phyloP scores from a whole-genome alignment of 768 basidiomycete genomes.

The Favolaschia claudopus region DNA sequence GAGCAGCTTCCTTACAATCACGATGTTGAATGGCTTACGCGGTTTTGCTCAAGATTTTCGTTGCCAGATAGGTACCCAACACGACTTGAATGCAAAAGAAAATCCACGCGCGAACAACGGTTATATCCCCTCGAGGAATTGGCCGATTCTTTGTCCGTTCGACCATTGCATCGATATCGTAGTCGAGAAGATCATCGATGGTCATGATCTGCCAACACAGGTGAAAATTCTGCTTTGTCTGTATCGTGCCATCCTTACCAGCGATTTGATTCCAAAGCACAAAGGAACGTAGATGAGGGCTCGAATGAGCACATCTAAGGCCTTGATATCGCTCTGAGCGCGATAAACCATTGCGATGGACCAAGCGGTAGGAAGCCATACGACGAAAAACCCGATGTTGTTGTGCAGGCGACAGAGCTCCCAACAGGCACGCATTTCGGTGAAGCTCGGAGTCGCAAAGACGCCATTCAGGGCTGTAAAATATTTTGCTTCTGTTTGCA shows the following conservation, averaged over 20 bases:
- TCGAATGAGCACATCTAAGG: slow-evolving; percentile 23
- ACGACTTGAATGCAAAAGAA: slow-evolving; percentile 35
- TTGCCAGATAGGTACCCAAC: slow-evolving; percentile 31
- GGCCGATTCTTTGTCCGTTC: slow-evolving; percentile 35
- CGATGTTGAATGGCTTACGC: slow-evolving; percentile 21
- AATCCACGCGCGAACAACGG: slow-evolving; percentile 35
- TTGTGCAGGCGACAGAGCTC: slow-evolving; percentile 41
- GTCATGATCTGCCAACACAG: slow-evolving; percentile 36
- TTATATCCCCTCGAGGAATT: slow-evolving; percentile 36
- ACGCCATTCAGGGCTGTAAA: slow-evolving; percentile 4
- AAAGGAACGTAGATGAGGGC: slow-evolving; percentile 35
- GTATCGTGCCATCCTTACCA: slow-evolving; percentile 24
- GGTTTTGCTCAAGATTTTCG: slow-evolving; percentile 22
- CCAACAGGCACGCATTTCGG: slow-evolving; percentile 40
- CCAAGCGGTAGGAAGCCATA: slow-evolving; percentile 40
- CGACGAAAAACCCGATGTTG: slow-evolving; percentile 41
- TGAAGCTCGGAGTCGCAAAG: slow-evolving; percentile 26
- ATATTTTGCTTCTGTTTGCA: too few relatives aligned
- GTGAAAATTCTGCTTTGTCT: not conserved
- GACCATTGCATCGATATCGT: slow-evolving; percentile 36
- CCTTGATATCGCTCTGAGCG: slow-evolving; percentile 30
- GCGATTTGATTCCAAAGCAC: slow-evolving; percentile 39
- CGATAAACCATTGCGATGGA: slow-evolving; percentile 41
- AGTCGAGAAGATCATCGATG: slow-evolving; percentile 40
- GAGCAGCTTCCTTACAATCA: not conserved